These are phyloP conservation scores for Chlorella sp. DNA, from an alignment of 139 green algal species.

Conservation along the genomic window DNA sequence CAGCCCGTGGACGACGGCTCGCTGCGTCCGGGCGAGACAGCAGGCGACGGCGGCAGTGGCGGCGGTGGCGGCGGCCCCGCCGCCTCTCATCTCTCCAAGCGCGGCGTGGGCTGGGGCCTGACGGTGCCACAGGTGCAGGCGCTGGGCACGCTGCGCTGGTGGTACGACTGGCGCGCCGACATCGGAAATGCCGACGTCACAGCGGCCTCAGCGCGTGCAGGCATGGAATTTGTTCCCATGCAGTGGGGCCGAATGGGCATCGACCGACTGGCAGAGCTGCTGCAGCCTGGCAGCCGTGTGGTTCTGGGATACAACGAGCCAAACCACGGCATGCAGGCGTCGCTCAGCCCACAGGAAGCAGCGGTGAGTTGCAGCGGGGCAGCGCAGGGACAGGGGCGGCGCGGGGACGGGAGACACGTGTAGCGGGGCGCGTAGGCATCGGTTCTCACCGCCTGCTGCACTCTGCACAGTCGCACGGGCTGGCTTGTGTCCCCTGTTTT, in stretches of 20 bases:
- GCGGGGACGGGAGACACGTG: background rate
- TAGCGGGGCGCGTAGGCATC: background rate
- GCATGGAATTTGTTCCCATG: background rate
- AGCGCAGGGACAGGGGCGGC: background rate
- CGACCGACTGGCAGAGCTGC: background rate
- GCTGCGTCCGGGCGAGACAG: too few relatives aligned
- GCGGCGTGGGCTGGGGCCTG: background rate
- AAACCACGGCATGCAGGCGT: conserved; percentile 20
- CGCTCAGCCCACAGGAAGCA: conserved; percentile 26
- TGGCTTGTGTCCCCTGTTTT: background rate
- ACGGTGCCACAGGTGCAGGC: background rate
- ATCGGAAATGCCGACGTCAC: background rate
- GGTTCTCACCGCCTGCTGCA: too few relatives aligned
- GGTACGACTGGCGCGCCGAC: background rate
- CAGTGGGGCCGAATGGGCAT: background rate
- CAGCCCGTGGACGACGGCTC: too few relatives aligned
- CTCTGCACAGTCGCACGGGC: background rate
- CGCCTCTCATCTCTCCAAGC: background rate
- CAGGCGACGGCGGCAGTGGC: too few relatives aligned
- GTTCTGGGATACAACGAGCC: conserved; percentile 43
- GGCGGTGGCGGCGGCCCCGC: too few relatives aligned
- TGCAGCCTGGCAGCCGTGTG: background rate
- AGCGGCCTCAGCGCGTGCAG: too few relatives aligned
- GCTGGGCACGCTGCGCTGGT: background rate
- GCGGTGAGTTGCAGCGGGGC: background rate